Percentiles rank a stretch among this genome's conserved stretches.
These are phyloP conservation scores for Corynespora cassiicola DNA, from an alignment of 2,329 filamentous ascomycete species.

Conservation along the genomic window DNA sequence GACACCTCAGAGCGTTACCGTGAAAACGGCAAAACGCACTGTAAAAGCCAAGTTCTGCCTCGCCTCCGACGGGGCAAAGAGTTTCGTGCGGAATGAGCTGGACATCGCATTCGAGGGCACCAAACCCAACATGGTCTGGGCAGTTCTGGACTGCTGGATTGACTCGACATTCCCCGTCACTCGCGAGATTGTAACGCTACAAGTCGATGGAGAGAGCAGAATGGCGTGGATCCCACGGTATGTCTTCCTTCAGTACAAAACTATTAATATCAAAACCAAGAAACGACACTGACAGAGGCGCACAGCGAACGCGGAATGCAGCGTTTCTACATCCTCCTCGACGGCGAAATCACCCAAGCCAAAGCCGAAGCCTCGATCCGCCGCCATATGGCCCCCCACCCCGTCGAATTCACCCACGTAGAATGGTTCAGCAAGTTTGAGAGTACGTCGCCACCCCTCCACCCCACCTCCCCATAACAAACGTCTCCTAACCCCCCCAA, in stretches of 20 bases:
- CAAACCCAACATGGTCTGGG: conserved; percentile 60
- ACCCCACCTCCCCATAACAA: neutral
- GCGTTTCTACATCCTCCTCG: conserved; percentile 56
- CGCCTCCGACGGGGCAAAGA: conserved; percentile 22
- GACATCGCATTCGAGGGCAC: conserved; percentile 53
- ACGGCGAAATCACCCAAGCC: conserved; percentile 52
- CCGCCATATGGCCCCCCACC: conserved; percentile 53
- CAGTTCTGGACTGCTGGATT: conserved; percentile 57
- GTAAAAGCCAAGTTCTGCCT: conserved; percentile 19
- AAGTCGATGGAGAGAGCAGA: conserved; percentile 53
- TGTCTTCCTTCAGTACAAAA: neutral
- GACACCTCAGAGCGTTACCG: too few species aligned
- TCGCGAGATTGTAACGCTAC: conserved; percentile 57
- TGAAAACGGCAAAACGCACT: conserved; percentile 13
- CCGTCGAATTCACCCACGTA: conserved; percentile 51
- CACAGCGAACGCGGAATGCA: conserved; percentile 52
- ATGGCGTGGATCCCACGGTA: conserved; percentile 57
- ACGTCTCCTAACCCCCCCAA: neutral
- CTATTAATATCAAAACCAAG: neutral
- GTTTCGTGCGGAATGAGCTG: conserved; percentile 29
- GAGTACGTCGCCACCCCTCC: conserved; percentile 35
- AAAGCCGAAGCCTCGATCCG: conserved; percentile 52
- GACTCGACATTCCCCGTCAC: conserved; percentile 58
- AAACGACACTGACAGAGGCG: neutral
- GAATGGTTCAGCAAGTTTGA: conserved; percentile 61